Conservation (phyloP, 129 eudicot species). For the sunflower (Helianthus annuus) region HanXRQr2.0-SUNRISE NC_035446.2:100897083-100897582, state of each 20-base stretch:
- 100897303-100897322: not conserved
- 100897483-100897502: conserved; percentile 29
- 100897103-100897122: conserved; percentile 70
- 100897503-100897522: conserved; percentile 19
- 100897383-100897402: conserved; percentile 90
- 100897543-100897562: conserved; percentile 45
- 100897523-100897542: conserved; percentile 31
- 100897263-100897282: not conserved
- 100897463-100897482: conserved; percentile 67
- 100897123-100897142: not conserved
- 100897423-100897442: conserved; percentile 80
- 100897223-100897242: not conserved
- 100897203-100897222: not conserved
- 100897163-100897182: not conserved
- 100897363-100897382: conserved; percentile 47
- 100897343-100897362: not conserved
- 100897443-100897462: conserved; percentile 73
- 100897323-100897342: not conserved
- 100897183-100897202: not conserved
- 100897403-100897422: conserved; percentile 47
- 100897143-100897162: not conserved
- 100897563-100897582: conserved; percentile 64
- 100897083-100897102: too few species aligned
- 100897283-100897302: not conserved
- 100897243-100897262: too few species aligned